Percentiles rank a stretch among this genome's conserved stretches.
phyloP scores from a whole-genome alignment of 225 moss, liverwort and hornwort species.

The Bryoerythrophyllum caledonicum region DNA sequence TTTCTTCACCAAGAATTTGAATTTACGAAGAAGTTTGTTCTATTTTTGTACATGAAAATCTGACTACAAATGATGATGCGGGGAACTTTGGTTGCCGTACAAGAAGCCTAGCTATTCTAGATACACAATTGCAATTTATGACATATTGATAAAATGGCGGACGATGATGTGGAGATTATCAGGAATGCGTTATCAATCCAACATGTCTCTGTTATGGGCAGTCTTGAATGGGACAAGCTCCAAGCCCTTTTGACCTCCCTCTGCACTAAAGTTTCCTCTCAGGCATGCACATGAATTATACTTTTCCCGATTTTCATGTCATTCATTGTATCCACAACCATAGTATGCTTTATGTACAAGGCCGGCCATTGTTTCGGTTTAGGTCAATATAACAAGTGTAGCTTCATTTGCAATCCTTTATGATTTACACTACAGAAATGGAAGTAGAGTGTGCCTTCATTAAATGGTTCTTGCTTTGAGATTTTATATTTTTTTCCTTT shows the following conservation, averaged over 20 bases:
- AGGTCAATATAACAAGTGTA: no score
- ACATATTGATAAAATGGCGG: not conserved
- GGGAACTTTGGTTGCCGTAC: not conserved
- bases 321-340: not conserved
- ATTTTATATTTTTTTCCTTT: no score
- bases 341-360: not conserved
- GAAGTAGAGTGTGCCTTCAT: no score
- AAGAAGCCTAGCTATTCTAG: not conserved
- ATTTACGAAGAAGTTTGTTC: not conserved
- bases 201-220: constrained; percentile 72
- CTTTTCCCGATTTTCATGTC: not conserved
- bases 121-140: no score
- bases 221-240: constrained; percentile 82
- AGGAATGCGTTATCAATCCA: constrained; percentile 65
- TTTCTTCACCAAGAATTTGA: not conserved
- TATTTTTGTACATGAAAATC: not conserved
- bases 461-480: no score
- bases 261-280: constrained; percentile 57
- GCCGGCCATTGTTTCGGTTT: not conserved
- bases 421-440: not conserved
- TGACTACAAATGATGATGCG: not conserved
- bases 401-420: not conserved
- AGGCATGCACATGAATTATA: constrained; percentile 19
- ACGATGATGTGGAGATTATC: constrained; percentile 64
- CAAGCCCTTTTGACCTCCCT: constrained; percentile 65